phyloP scores from a whole-genome alignment of 2,329 filamentous ascomycete genomes.

The Colletotrichum falcatum region DNA sequence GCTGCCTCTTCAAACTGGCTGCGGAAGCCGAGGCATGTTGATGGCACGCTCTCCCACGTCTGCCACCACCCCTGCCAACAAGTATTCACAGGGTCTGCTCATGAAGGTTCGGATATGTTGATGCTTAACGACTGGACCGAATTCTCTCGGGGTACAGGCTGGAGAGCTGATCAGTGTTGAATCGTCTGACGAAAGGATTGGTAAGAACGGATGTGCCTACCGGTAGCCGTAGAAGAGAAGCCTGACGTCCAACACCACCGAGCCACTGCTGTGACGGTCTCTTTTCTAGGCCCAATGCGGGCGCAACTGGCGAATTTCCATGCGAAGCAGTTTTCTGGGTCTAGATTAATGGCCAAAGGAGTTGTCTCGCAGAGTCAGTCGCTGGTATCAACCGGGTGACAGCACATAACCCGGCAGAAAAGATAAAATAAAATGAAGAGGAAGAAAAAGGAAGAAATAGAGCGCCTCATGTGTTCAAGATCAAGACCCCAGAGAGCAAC shows the following conservation, averaged over 20 bases:
- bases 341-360: neutral
- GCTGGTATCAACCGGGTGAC: neutral
- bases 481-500: neutral
- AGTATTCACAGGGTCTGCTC: slow-evolving; percentile 20
- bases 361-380: neutral
- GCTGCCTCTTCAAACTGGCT: slow-evolving; percentile 22
- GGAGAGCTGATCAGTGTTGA: slow-evolving; percentile 9
- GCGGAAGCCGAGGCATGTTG: slow-evolving; percentile 18
- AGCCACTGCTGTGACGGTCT: neutral
- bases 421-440: too few relatives aligned
- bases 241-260: neutral
- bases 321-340: neutral
- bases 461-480: neutral
- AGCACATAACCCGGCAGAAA: neutral
- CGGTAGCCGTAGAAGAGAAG: neutral
- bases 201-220: slow-evolving; percentile 1
- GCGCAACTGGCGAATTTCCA: slow-evolving; percentile 8
- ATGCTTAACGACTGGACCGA: slow-evolving; percentile 20
- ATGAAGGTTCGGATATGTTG: slow-evolving; percentile 6
- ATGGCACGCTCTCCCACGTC: slow-evolving; percentile 32
- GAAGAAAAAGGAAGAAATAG: neutral
- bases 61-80: slow-evolving; percentile 22
- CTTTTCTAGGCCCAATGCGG: neutral
- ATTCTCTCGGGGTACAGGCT: slow-evolving; percentile 6
- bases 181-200: slow-evolving; percentile 36